A percentile compares a stretch with the other conserved stretches of the same genome.
These are phyloP conservation scores for Trametes elegans DNA, from an alignment of 768 basidiomycete genomes.

Conservation along the genomic window DNA sequence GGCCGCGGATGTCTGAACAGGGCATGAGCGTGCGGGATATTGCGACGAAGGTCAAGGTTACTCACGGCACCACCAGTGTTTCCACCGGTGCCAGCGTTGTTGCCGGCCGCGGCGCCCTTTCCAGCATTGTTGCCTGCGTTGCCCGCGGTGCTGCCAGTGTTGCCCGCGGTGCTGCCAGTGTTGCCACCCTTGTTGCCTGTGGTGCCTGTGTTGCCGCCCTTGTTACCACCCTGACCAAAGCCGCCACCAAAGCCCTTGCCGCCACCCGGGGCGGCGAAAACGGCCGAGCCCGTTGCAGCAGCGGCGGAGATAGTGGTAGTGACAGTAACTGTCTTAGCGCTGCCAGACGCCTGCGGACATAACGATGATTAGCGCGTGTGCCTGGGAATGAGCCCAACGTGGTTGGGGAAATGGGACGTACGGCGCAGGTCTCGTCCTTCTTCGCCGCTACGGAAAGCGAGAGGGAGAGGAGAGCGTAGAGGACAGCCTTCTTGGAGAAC, in stretches of 20 bases:
- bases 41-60: no score
- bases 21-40: no score
- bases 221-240: constrained; percentile 22
- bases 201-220: not conserved
- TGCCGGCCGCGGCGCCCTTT: not conserved
- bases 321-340: constrained; percentile 33
- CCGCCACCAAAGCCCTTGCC: not conserved
- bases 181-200: constrained; percentile 2
- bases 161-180: constrained; percentile 7
- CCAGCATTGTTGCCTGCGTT: constrained; percentile 6
- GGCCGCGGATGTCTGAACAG: not conserved
- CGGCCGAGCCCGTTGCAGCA: constrained; percentile 17
- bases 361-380: constrained; percentile 17
- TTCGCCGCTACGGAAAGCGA: constrained; percentile 36
- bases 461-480: constrained; percentile 41
- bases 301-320: constrained; percentile 31
- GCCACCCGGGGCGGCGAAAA: constrained; percentile 21
- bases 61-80: constrained; percentile 10
- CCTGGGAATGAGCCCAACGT: constrained; percentile 3
- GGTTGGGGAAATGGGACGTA: constrained; percentile 21
- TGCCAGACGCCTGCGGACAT: constrained; percentile 18
- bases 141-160: not conserved
- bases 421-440: constrained; percentile 24
- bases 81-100: not conserved
- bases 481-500: constrained; percentile 38